A percentile compares a stretch with the other conserved stretches of the same genome.
phyloP scores from a whole-genome alignment of 192 early-diverging fungal species.

The Backusella liffmaniae region DNA sequence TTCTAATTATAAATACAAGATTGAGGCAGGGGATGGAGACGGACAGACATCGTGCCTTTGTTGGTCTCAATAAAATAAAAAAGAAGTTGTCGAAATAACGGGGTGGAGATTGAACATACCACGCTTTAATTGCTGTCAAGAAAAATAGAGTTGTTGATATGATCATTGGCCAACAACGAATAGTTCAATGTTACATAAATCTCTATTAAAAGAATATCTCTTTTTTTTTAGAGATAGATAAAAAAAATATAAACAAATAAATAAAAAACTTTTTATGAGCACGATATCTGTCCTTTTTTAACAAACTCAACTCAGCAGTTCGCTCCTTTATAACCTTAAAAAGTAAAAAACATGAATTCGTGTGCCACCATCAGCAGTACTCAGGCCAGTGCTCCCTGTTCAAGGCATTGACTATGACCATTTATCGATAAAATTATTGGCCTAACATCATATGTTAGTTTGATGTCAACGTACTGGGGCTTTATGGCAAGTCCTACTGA shows the following conservation, averaged over 20 bases:
- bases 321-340: neutral
- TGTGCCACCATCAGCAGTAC: neutral
- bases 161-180: neutral
- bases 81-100: neutral
- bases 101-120: neutral
- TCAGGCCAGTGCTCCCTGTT: neutral
- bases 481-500: neutral
- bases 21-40: neutral
- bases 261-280: neutral
- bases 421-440: neutral
- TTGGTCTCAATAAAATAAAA: neutral
- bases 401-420: neutral
- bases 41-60: neutral
- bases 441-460: neutral
- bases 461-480: neutral
- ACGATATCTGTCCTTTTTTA: neutral
- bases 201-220: neutral
- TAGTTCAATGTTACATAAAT: neutral
- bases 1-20: neutral
- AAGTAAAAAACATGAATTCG: neutral
- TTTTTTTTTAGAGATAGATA: neutral
- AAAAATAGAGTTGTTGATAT: neutral
- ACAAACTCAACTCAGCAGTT: neutral
- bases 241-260: neutral
- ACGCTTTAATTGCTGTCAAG: constrained; percentile 3